Base-by-base conservation (phyloP, 2,329 filamentous ascomycete genomes). In the Karstenula rhodostoma region DNA sequence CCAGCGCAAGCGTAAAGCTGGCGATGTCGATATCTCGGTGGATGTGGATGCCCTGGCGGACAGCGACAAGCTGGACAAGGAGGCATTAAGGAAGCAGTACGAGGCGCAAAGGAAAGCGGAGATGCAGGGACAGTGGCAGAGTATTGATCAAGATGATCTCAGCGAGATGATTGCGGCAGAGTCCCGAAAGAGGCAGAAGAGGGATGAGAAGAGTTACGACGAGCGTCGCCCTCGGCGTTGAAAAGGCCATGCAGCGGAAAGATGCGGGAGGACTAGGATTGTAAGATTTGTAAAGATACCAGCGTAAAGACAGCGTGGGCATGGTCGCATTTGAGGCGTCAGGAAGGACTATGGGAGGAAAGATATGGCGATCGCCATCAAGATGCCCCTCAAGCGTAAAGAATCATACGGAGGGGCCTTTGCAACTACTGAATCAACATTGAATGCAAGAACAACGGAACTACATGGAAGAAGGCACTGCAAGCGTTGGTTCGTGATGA, bases 121-220 rank as follows among this genome's bases (percentile, higher is more conserved):
- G 82, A 75, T 87, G 79, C 73, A 78, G 56, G 77, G 77, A 10
- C 85, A 89, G 65, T 90, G 91, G 74, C 88, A 89, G 19, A 93
- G 90, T 87, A 86, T 88, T 59, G 90, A 90, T 78, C 92, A 96
- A 76, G 94, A 98, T 69, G 94, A 97, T 74, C 80, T 99, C 58
- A 94, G 90, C 71, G 92, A 97, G 72, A 96, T 99, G 92, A 97
- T 99, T 81, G 93, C 93, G 13, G 90, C 92, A 72, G 95, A 98
- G 81, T 93, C 89, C 73, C 86, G 93, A 66, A 98, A 98, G 85
- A 87, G 93, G 75, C 86, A 94, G 76, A 96, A 94, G 85, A 87
- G 91, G 66, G 94, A 97, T 69, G 89, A 92, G 77, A 61, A 58
- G 50, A 48, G 54, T 23, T 40, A 60, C 17, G 58, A 46, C 32